Base-by-base conservation (phyloP, 768 basidiomycete species). In the Russula dissimulans region DNA sequence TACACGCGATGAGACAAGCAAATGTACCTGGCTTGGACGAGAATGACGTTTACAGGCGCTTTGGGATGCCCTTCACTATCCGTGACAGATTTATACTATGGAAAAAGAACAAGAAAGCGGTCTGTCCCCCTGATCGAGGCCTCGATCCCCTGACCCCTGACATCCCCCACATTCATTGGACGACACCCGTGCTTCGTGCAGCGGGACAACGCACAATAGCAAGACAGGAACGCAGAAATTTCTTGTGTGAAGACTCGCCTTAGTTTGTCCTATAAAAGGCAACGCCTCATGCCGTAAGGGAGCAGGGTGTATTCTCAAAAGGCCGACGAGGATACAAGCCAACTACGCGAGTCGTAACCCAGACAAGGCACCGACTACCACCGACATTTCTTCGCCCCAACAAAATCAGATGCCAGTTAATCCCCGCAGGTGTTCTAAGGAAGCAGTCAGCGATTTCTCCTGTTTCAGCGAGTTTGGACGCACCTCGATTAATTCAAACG, bases 401-500 rank as follows among this genome's bases (percentile, higher is more conserved):
- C n/a, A 26, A 38, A 9, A 2, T 65, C 58, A 65, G 47, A 63
- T 44, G 12, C 72, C 72, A 4, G 71, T 73, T 11, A 65, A 54
- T 15, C 66, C 69, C 47, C 57, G 64, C 38, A 74, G 54, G 53
- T 71, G 73, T 56, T 74, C 73, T 74, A 32, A 1, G 18, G 9
- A 38, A 26, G 4, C 3, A 18, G 12, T 61, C 18, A 53, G 8
- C 26, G 26, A 26, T 5, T 7, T 5, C 15, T 17, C 17, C 32
- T 3, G 4, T 7, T 3, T 43, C 44, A 56, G 5, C 2, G n/a
- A 5, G 15, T 5, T 18, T n/a, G 8, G 10, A 66, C 79, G 57
- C 54, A 85, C 86, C 86, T 76, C 90, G 74, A 0, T 90, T 31
- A 94, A 68, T 71, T 97, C 93, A 67, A 88, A 97, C 0, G 89